These are phyloP conservation scores for Boletus sp. DNA, from an alignment of 768 basidiomycete genomes.

Conservation along the genomic window DNA sequence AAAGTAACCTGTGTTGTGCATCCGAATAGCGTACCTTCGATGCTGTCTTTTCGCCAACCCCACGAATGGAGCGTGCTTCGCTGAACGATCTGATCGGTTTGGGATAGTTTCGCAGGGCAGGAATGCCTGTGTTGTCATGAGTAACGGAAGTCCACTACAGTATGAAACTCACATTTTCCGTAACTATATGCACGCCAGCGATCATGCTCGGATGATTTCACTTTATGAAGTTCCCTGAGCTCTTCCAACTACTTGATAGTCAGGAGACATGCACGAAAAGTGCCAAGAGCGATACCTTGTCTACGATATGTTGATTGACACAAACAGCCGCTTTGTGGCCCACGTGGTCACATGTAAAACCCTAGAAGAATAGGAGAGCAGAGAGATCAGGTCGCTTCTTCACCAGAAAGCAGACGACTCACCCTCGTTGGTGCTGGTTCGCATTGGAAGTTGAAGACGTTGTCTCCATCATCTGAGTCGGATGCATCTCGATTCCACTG, in stretches of 20 bases:
- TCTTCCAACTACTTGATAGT: conserved; percentile 52
- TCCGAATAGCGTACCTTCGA: conserved; percentile 48
- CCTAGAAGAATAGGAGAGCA: conserved; percentile 34
- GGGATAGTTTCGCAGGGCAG: conserved; percentile 51
- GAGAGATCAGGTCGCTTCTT: neutral
- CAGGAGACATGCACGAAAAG: neutral
- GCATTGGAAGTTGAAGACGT: conserved; percentile 12
- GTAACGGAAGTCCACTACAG: neutral
- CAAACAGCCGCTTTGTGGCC: conserved; percentile 35
- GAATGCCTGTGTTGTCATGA: conserved; percentile 46
- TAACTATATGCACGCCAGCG: conserved; percentile 66
- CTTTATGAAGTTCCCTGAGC: conserved; percentile 60
- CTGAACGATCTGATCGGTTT: conserved; percentile 53
- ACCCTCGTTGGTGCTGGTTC: conserved; percentile 31
- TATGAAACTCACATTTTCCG: conserved; percentile 51
- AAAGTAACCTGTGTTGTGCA: neutral
- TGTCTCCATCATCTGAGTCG: conserved; percentile 32
- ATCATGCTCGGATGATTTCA: conserved; percentile 57
- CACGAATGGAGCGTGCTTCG: conserved; percentile 57
- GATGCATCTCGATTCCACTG: conserved; percentile 36
- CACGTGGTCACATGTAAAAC: conserved; percentile 64
- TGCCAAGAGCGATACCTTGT: conserved; percentile 48
- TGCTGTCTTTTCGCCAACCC: conserved; percentile 75
- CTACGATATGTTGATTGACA: conserved; percentile 69
- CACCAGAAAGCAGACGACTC: neutral